Evolutionary conservation across 2,329 filamentous ascomycete species (phyloP), one percentile per base, ranked within the genome.

Genomic region (Penicillium olsonii): DNA sequence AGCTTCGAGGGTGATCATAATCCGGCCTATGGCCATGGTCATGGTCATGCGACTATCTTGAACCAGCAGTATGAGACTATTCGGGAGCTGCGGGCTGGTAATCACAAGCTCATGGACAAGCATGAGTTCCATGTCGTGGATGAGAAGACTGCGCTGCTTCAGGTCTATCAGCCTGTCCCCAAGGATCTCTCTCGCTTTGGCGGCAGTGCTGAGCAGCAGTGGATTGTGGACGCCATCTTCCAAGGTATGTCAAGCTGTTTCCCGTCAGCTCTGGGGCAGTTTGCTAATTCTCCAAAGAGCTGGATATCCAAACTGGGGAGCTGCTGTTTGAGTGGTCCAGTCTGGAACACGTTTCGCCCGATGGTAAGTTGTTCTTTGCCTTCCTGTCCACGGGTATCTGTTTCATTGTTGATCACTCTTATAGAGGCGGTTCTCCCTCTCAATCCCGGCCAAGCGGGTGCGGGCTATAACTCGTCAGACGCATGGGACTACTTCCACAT

Each of bases 321-420:
- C 64, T 84, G 3, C 53, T 84, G 10, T 84, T 84, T 54, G 81
- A 84, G 56, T 84, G 82, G 82, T 74, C 73, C 24, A 79, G 77
- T 54, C 66, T 84, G 9, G 79, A 83, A 48, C 78, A 84, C 62
- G 70, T 82, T n/a, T 69, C 74, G 37, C 79, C 78, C 1, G 70
- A 74, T 34, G 74, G 78, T 70, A 69, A 62, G 62, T 67, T 5
- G 5, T 5, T 53, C 56, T 65, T 59, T n/a, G n/a, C n/a, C 31
- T 51, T 60, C 3, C n/a, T 6, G 12, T 5, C n/a, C n/a, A n/a
- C n/a, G n/a, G 7, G 7, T 31, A 31, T n/a, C n/a, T 31, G 29
- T 31, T 12, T 14, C 14, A 31, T 5, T n/a, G 29, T n/a, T 31
- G 29, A 31, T n/a, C n/a, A 14, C n/a, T 31, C 12, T 1, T 26